Conservation (phyloP, 495 filamentous ascomycete genomes). For the Penicillium paradoxum region DNA sequence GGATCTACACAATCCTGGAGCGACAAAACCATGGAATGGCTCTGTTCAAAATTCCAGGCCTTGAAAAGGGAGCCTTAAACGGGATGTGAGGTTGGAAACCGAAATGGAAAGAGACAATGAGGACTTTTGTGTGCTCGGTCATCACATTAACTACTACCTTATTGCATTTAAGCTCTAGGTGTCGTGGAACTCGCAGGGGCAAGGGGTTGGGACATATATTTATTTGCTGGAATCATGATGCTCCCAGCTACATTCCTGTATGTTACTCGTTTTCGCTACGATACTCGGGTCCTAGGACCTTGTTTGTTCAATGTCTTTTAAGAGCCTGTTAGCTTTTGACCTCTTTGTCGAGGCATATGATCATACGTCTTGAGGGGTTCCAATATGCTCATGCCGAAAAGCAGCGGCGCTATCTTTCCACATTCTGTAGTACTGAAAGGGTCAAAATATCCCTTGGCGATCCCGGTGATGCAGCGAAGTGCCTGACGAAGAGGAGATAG, state of each 20-base stretch:
- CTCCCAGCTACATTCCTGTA: background rate
- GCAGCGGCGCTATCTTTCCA: conserved; percentile 41
- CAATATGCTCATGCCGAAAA: conserved; percentile 39
- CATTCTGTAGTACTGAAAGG: conserved; percentile 39
- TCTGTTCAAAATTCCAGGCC: background rate
- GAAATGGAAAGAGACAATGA: background rate
- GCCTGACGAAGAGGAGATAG: no score
- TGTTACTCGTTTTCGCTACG: background rate
- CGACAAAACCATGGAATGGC: background rate
- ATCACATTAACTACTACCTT: background rate
- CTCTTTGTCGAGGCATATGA: background rate
- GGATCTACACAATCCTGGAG: background rate
- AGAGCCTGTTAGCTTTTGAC: background rate
- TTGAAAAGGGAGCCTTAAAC: background rate
- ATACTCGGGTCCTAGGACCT: background rate
- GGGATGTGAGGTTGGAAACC: background rate
- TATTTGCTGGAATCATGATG: background rate
- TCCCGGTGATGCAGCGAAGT: no score
- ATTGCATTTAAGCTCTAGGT: background rate
- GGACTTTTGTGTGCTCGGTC: background rate
- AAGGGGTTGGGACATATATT: background rate
- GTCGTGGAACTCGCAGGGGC: background rate
- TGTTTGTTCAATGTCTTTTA: background rate
- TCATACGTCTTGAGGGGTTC: conserved; percentile 15
- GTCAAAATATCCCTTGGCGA: no score